Evolutionary conservation across 768 basidiomycete genomes (phyloP).

Genomic region (Kwoniella dendrophila): DNA sequence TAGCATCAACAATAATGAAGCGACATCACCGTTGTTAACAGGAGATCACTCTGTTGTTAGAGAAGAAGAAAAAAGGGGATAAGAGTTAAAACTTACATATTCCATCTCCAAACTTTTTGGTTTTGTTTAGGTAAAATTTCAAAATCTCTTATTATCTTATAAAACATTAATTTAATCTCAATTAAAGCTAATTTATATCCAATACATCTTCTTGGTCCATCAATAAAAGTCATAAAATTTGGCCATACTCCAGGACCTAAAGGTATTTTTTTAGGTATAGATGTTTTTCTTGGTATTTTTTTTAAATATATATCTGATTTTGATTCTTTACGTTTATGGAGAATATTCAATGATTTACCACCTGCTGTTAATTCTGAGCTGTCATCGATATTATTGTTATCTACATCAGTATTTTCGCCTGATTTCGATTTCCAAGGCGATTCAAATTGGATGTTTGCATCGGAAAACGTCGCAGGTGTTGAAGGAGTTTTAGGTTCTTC

Average conservation of each 20-base stretch:
- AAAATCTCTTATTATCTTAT: slow-evolving; percentile 32
- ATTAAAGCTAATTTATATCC: slow-evolving; percentile 39
- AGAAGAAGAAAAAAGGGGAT: background rate
- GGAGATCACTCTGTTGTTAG: no score
- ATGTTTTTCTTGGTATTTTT: background rate
- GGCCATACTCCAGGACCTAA: slow-evolving; percentile 29
- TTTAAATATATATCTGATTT: background rate
- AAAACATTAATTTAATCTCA: slow-evolving; percentile 37
- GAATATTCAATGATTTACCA: no score
- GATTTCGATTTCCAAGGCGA: background rate
- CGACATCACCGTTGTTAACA: no score
- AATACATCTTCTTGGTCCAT: slow-evolving; percentile 38
- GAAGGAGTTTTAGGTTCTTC: slow-evolving; percentile 4
- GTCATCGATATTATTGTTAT: no score
- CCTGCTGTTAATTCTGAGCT: no score
- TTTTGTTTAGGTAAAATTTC: slow-evolving; percentile 20
- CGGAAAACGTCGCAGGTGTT: slow-evolving; percentile 7
- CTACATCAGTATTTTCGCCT: no score
- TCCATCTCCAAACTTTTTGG: slow-evolving; percentile 29
- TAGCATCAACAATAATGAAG: background rate
- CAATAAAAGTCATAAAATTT: slow-evolving; percentile 41
- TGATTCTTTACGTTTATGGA: no score
- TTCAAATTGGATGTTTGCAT: no score
- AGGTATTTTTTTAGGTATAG: background rate
- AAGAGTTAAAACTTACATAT: slow-evolving; percentile 28